Base-by-base conservation (phyloP, 2,329 filamentous ascomycete genomes). In the Penicillium sp. region DNA sequence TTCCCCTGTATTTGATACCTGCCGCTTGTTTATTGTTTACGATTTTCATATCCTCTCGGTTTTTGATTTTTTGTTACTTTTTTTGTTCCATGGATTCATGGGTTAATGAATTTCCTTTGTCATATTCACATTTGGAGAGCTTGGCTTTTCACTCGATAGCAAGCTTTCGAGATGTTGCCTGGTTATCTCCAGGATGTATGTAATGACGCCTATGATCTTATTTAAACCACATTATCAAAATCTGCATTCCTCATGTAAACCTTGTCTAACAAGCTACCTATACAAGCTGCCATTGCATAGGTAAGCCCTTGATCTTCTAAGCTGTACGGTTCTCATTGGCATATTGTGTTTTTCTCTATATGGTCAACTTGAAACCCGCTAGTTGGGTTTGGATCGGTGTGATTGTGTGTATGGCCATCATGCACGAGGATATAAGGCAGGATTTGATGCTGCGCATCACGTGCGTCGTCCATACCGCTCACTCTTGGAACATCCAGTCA, bases 1-100 rank as follows among this genome's bases (percentile, higher is more conserved):
- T 73, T 73, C 66, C 71, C 70, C 71, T 74, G 71, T 73, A 73
- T 70, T 56, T 52, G 54, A 56, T 69, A 69, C 64, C 50, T 62
- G 59, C 54, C 51, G 49, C 50, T 61, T 52, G 49, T 52, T 52
- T 42, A 10, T 39, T 67, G 53, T 58, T 67, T 62, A 62, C 61
- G 59, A 67, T 60, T 66, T 65, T 59, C 58, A 50, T 64, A 62
- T 58, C 50, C 49, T 62, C 51, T 63, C 58, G 46, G 59, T 57
- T 65, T 53, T 62, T 54, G 59, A 56, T 62, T 62, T 61, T 29
- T 57, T 55, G 37, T 48, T 60, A 25, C 53, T 58, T 50, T 45
- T 46, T 53, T 31, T 59, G 51, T 52, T 21, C 39, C 19, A 13
- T 42, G 39, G 19, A 21, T 23, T 42, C 39, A 21, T 42, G 39